Conservation (phyloP, 2,329 filamentous ascomycete genomes). For the Verticillium alfalfae region DNA sequence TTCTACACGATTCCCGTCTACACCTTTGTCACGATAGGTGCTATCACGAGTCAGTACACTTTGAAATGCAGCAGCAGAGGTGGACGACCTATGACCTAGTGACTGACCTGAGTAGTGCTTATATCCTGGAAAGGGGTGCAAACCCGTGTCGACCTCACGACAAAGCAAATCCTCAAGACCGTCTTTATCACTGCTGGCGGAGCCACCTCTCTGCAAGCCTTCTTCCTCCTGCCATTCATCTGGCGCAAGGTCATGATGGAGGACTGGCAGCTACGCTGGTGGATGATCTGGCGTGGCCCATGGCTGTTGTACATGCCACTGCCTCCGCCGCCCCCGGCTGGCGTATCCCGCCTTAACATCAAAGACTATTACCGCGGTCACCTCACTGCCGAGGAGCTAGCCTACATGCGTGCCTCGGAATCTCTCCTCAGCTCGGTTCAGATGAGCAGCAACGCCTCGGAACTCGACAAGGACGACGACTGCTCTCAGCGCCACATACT, state of each 20-base stretch:
- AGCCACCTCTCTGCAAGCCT: slow-evolving; percentile 30
- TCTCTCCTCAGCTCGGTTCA: slow-evolving; percentile 26
- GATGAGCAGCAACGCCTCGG: slow-evolving; percentile 10
- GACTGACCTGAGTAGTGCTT: slow-evolving; percentile 33
- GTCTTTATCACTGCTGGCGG: slow-evolving; percentile 38
- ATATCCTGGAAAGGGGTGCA: slow-evolving; percentile 40
- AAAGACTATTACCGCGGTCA: slow-evolving; percentile 45
- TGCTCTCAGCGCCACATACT: slow-evolving; percentile 16
- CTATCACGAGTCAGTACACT: slow-evolving; percentile 23
- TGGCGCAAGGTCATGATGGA: slow-evolving; percentile 43
- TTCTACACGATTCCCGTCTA: slow-evolving; percentile 27
- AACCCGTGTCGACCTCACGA: slow-evolving; percentile 13
- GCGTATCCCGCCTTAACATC: slow-evolving; percentile 35
- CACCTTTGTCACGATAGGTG: slow-evolving; percentile 27
- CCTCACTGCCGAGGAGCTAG: slow-evolving; percentile 38
- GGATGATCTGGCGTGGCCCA: slow-evolving; percentile 41
- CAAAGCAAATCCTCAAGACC: slow-evolving; percentile 18
- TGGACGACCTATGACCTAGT: neutral
- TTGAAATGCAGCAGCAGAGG: neutral
- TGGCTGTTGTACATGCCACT: slow-evolving; percentile 33
- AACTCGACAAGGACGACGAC: slow-evolving; percentile 22
- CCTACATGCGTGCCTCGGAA: slow-evolving; percentile 26
- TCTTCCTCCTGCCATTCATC: slow-evolving; percentile 49
- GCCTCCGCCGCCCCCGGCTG: slow-evolving; percentile 26
- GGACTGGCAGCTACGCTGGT: slow-evolving; percentile 45